Base-by-base conservation (phyloP, 2,329 filamentous ascomycete species). In the Colletotrichum chlorophyti region DNA sequence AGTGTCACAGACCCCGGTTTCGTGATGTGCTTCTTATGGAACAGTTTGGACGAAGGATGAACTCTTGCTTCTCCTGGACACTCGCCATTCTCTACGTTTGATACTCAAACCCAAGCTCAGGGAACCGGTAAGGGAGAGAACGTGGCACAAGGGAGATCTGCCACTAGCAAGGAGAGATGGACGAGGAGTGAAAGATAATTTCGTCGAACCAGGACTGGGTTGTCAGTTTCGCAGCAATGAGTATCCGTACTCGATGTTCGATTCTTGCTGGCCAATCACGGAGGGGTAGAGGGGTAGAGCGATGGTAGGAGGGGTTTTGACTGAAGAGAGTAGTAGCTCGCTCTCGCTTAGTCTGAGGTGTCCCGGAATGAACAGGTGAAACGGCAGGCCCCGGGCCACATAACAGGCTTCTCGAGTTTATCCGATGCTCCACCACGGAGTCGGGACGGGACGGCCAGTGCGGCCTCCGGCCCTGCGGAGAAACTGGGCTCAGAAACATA, bases 1-100 rank as follows among this genome's bases (percentile, higher is more conserved):
- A 48, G 15, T 61, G 60, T 61, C 60, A 51, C 60, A 63, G 60
- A 51, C 58, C 58, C 60, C 48, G 24, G 60, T 58, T 60, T 60
- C 51, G 55, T 48, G 17, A 15, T n/a, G 42, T 48, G 27, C 27
- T 24, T 29, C 12, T 19, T 43, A 21, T 14, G 40, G 29, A 24
- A 32, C 27, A 47, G 29, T 46, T 32, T 46, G n/a, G n/a, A n/a
- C n/a, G n/a, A n/a, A n/a, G n/a, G n/a, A n/a, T n/a, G n/a, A n/a
- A n/a, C n/a, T n/a, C n/a, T n/a, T n/a, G n/a, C n/a, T n/a, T n/a
- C n/a, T n/a, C n/a, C n/a, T n/a, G n/a, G n/a, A n/a, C n/a, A n/a
- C n/a, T n/a, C n/a, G n/a, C n/a, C n/a, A n/a, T n/a, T n/a, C n/a
- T n/a, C n/a, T n/a, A n/a, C n/a, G n/a, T n/a, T n/a, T n/a, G n/a